Evolutionary conservation across 345 rosid species (phyloP).

Genomic region (Sonneratia alba): DNA sequence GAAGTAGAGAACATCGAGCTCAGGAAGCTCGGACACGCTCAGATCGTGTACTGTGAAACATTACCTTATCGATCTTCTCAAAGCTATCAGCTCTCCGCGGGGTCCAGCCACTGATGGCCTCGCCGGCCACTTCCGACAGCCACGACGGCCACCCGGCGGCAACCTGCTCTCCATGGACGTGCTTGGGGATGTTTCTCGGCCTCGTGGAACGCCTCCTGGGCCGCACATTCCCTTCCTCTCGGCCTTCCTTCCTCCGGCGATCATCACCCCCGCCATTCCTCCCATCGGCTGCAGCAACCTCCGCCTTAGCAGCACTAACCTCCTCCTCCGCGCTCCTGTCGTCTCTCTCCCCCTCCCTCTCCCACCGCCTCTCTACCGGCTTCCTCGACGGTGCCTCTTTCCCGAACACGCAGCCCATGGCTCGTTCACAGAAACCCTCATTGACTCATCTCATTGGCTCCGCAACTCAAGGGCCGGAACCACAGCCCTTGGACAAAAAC

Average conservation of each 20-base stretch:
- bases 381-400: conserved; percentile 32
- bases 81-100: conserved; percentile 72
- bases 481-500: background rate
- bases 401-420: conserved; percentile 80
- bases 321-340: conserved; percentile 15
- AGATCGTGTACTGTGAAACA: background rate
- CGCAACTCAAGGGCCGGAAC: background rate
- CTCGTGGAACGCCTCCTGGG: conserved; percentile 31
- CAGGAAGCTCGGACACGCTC: background rate
- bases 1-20: background rate
- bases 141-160: conserved; percentile 92
- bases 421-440: conserved; percentile 26
- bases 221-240: conserved; percentile 14
- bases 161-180: conserved; percentile 55
- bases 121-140: conserved; percentile 69
- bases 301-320: conserved; percentile 21
- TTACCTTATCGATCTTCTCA: conserved; percentile 74
- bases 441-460: conserved; percentile 19
- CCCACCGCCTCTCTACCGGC: conserved; percentile 33
- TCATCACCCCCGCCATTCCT: conserved; percentile 26
- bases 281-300: conserved; percentile 22
- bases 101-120: conserved; percentile 76
- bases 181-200: conserved; percentile 53
- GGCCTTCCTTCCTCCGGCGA: conserved; percentile 21
- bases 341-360: conserved; percentile 12